Evolutionary conservation across 2,329 filamentous ascomycete genomes (phyloP).

Genomic region (Fusarium fujikuroi): DNA sequence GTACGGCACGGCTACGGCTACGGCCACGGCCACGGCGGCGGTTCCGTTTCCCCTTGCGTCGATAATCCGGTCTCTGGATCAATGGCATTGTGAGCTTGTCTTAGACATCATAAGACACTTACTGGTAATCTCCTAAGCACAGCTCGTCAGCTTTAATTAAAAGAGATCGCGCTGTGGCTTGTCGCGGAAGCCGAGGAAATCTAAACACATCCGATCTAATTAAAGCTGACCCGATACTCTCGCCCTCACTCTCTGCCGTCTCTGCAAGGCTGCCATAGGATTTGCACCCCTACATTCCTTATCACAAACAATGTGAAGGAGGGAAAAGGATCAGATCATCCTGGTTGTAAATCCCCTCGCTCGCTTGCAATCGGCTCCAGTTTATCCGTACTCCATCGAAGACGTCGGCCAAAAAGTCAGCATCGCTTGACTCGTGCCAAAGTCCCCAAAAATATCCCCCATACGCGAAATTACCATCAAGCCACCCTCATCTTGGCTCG

Average conservation of each 20-base stretch:
- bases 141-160: conserved; percentile 7
- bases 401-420: not conserved
- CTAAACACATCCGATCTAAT: not conserved
- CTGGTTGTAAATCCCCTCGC: not conserved
- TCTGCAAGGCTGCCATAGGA: not conserved
- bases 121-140: not conserved
- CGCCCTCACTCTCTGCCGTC: not conserved
- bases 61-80: not conserved
- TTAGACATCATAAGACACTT: conserved; percentile 11
- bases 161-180: conserved; percentile 3
- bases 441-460: not conserved
- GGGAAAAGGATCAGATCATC: not conserved
- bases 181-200: not conserved
- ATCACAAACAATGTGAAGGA: not conserved
- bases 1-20: not conserved
- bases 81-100: conserved; percentile 16
- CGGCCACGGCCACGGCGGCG: not conserved
- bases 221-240: not conserved
- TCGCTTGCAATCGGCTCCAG: not conserved
- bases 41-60: conserved; percentile 6
- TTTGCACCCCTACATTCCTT: not conserved
- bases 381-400: not conserved
- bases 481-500: not conserved
- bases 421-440: not conserved
- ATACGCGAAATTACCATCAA: conserved; percentile 1